Evolutionary conservation across 805 yeast species (phyloP).

Genomic region (Candida arabinofermentans): DNA sequence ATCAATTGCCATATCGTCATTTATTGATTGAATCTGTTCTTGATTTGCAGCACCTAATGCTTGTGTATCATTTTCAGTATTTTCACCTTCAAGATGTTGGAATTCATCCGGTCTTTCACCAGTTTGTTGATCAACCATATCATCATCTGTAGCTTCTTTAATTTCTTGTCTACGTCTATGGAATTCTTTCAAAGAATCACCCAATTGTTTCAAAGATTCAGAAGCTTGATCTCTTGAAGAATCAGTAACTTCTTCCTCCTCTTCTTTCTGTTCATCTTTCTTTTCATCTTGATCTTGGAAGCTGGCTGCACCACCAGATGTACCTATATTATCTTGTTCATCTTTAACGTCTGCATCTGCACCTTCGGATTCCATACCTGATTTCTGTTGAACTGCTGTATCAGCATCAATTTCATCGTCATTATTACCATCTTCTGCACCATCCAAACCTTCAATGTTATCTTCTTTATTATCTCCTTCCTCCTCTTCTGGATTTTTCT

Average conservation of each 20-base stretch:
- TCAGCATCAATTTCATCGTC: conserved; percentile 30
- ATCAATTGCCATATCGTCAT: conserved; percentile 79
- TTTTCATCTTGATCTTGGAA: conserved; percentile 38
- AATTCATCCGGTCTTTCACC: conserved; percentile 80
- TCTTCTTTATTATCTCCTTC: conserved; percentile 32
- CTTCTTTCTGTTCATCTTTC: conserved; percentile 36
- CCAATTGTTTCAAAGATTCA: conserved; percentile 81
- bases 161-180: conserved; percentile 89
- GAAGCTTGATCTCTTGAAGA: conserved; percentile 62
- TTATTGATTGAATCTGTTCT: conserved; percentile 72
- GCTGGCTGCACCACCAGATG: conserved; percentile 48
- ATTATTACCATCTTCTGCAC: conserved; percentile 32
- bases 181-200: conserved; percentile 88
- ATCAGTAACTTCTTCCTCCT: conserved; percentile 44
- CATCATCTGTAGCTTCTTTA: conserved; percentile 58
- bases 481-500: conserved; percentile 27
- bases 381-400: conserved; percentile 31
- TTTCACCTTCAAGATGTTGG: conserved; percentile 77
- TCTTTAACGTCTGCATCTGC: conserved; percentile 34
- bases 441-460: conserved; percentile 27
- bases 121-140: conserved; percentile 47
- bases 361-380: conserved; percentile 34
- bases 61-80: conserved; percentile 76
- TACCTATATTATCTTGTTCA: conserved; percentile 61
- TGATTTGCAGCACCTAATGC: conserved; percentile 87